Evolutionary conservation across 2,329 filamentous ascomycete genomes (phyloP).

Genomic region (Colletotrichum lini): DNA sequence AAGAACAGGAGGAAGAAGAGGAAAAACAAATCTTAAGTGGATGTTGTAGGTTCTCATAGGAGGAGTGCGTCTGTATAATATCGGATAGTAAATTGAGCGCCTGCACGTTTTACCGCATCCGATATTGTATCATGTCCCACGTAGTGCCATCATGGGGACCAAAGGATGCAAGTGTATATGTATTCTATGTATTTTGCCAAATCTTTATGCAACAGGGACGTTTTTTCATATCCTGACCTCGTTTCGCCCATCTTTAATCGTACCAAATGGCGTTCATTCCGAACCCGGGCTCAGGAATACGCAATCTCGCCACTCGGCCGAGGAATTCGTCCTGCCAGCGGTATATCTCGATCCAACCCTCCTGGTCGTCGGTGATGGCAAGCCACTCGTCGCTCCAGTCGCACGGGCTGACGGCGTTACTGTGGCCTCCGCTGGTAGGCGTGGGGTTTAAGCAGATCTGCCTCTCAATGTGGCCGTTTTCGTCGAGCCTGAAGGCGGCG

Average conservation of each 20-base stretch:
- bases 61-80: conserved; percentile 31
- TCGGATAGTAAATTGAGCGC: conserved; percentile 28
- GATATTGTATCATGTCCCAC: background rate
- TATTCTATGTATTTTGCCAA: too few relatives aligned
- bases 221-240: background rate
- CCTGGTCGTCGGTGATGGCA: conserved; percentile 90
- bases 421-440: conserved; percentile 88
- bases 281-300: conserved; percentile 89
- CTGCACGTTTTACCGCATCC: background rate
- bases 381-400: conserved; percentile 91
- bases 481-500: conserved; percentile 80
- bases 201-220: background rate
- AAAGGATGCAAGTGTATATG: background rate
- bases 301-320: conserved; percentile 80
- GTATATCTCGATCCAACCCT: conserved; percentile 90
- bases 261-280: conserved; percentile 99
- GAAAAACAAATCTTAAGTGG: conserved; percentile 50
- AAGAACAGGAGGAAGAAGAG: conserved; percentile 58
- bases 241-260: conserved; percentile 59
- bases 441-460: conserved; percentile 89
- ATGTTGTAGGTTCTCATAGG: background rate
- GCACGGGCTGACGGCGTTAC: conserved; percentile 88
- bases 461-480: conserved; percentile 78
- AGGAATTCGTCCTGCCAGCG: conserved; percentile 88
- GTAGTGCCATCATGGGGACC: too few relatives aligned